Conservation (phyloP, 2,329 filamentous ascomycete species). For the Aspergillus sp. region DNA sequence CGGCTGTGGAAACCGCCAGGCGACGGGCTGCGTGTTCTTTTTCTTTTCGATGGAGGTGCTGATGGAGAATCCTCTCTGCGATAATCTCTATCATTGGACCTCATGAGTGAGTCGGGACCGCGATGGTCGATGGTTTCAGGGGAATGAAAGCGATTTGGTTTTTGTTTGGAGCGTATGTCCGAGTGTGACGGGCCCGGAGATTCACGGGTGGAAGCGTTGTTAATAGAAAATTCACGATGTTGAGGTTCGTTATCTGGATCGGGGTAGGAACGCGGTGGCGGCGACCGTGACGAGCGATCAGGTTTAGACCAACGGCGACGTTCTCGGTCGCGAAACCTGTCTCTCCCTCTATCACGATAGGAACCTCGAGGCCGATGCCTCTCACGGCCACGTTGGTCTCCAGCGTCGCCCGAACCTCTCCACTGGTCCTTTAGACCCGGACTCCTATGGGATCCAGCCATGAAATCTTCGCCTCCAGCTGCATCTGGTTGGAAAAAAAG, state of each 20-base stretch:
- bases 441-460: conserved; percentile 52
- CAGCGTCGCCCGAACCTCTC: conserved; percentile 45
- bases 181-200: conserved; percentile 26
- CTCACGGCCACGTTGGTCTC: conserved; percentile 37
- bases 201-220: conserved; percentile 25
- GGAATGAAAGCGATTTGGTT: conserved; percentile 22
- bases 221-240: conserved; percentile 30
- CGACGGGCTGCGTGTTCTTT: conserved; percentile 44
- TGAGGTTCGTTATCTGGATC: conserved; percentile 32
- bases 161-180: conserved; percentile 21
- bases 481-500: conserved; percentile 37
- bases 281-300: conserved; percentile 43
- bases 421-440: conserved; percentile 52
- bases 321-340: conserved; percentile 42
- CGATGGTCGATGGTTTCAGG: conserved; percentile 23
- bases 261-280: conserved; percentile 34
- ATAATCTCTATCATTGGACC: conserved; percentile 24
- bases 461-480: conserved; percentile 40
- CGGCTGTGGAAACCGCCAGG: conserved; percentile 30
- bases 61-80: conserved; percentile 33
- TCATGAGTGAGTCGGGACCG: conserved; percentile 20
- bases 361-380: conserved; percentile 44
- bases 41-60: conserved; percentile 36
- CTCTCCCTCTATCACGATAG: conserved; percentile 37
- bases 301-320: conserved; percentile 35